These are phyloP conservation scores for Pichia thaimueangensis DNA, from an alignment of 805 yeast genomes.

Conservation along the genomic window DNA sequence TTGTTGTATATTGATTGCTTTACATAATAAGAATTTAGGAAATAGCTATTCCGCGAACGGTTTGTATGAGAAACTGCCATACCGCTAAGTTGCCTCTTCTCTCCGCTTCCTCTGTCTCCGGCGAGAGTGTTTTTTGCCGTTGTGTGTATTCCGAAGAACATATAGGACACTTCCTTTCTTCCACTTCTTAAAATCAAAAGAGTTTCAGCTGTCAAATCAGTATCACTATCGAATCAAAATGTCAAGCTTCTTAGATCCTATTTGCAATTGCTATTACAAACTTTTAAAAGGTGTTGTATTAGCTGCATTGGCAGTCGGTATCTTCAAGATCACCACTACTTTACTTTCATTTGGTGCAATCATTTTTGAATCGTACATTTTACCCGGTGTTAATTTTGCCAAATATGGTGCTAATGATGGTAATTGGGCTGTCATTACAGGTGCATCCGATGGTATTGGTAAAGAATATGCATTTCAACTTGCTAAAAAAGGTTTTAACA, in stretches of 20 bases:
- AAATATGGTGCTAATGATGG: conserved; percentile 74
- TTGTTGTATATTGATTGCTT: no score
- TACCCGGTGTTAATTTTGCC: conserved; percentile 52
- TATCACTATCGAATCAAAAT: no score
- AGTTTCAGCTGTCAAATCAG: no score
- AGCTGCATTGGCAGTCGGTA: conserved; percentile 53
- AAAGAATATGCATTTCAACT: conserved; percentile 84
- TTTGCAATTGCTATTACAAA: conserved; percentile 4
- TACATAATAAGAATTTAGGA: no score
- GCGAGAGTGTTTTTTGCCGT: no score
- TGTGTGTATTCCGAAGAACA: no score
- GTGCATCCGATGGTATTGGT: conserved; percentile 97
- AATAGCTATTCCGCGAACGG: no score
- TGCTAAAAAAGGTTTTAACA: conserved; percentile 77
- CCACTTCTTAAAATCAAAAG: no score
- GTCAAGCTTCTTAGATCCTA: background rate
- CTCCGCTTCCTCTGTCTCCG: no score
- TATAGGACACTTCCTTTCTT: no score
- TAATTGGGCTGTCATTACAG: conserved; percentile 93
- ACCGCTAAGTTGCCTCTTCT: no score
- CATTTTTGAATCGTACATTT: conserved; percentile 54
- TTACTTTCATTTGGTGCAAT: conserved; percentile 46
- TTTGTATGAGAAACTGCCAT: no score
- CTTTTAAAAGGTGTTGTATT: conserved; percentile 24
- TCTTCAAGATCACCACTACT: conserved; percentile 47